These are phyloP conservation scores for Salix purpurea DNA, from an alignment of 345 rosid species.

Conservation along the genomic window DNA sequence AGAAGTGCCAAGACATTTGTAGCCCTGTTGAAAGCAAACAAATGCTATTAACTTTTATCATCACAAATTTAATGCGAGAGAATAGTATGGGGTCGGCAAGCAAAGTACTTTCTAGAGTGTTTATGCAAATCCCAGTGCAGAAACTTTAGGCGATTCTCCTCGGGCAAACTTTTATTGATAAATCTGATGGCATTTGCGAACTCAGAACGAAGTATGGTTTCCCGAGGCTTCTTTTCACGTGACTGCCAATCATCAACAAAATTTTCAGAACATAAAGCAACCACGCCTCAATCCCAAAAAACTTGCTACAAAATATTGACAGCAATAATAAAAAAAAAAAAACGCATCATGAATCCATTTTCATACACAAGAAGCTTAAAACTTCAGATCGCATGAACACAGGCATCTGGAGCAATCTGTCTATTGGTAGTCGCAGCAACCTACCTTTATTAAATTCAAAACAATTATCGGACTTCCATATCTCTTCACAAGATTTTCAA, in stretches of 20 bases:
- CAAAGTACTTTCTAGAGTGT: slow-evolving; percentile 63
- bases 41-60: slow-evolving; percentile 7
- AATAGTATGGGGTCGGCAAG: not conserved
- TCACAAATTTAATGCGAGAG: not conserved
- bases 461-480: slow-evolving; percentile 89
- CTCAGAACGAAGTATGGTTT: slow-evolving; percentile 75
- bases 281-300: not conserved
- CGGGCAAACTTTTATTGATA: slow-evolving; percentile 55
- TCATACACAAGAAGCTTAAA: slow-evolving; percentile 9
- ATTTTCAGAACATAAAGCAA: not conserved
- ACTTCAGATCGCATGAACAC: not conserved
- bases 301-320: not conserved
- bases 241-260: slow-evolving; percentile 44
- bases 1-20: slow-evolving; percentile 64
- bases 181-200: slow-evolving; percentile 68
- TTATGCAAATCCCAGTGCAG: slow-evolving; percentile 85
- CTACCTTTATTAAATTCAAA: slow-evolving; percentile 83
- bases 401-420: not conserved
- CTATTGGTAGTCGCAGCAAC: slow-evolving; percentile 5
- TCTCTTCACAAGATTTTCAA: slow-evolving; percentile 81
- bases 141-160: slow-evolving; percentile 69
- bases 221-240: slow-evolving; percentile 84
- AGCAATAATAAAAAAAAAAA: slow-evolving; percentile 4
- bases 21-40: slow-evolving; percentile 46
- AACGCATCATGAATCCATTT: slow-evolving; percentile 8